Evolutionary conservation across 176 grass and related monocot genomes (phyloP), one percentile per base, ranked within the genome.

Genomic region (Cenchrus fungigraminus): DNA sequence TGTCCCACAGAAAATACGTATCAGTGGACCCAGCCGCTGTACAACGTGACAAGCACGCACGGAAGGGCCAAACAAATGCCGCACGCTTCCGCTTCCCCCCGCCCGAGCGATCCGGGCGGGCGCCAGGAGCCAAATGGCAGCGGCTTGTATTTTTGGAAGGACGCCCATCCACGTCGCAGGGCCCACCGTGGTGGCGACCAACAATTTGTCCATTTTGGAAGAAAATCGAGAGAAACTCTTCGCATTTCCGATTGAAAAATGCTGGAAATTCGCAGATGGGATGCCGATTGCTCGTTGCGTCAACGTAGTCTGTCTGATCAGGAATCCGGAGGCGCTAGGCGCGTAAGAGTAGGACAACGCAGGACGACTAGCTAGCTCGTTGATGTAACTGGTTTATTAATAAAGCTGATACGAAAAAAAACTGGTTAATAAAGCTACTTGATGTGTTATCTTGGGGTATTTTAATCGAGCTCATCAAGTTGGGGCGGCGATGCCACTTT

Each of bases 401-500:
- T 25, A 25, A 25, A 25, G 25, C 25, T 25, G 25, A 25, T 25
- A 25, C 25, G 25, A 25, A 25, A 25, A 25, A 25, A 25, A 25
- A 25, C 25, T 17, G 63, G 19, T 32, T 12, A 57, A 63, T 46
- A 43, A 57, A 63, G 55, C 52, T 63, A 9, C 6, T 74, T 34
- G 46, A 17, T 10, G 50, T 71, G 58, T 71, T 77, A 65, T 65
- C 66, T 32, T 80, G 43, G 13, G 7, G 16, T 86, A 83, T 67
- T 90, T 65, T 90, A 57, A 77, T 50, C 20, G 1, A 46, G 40
- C 9, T 34, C 88, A 43, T 2, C 37, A 40, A 44, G 42, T 57
- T 82, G 58, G 73, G 82, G 79, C 72, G 71, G 72, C 13, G 88
- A 78, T 16, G 22, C 74, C 83, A 85, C 83, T 31, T 72, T 63